phyloP scores from a whole-genome alignment of 2,329 filamentous ascomycete genomes.

The Aspergillus sp. region DNA sequence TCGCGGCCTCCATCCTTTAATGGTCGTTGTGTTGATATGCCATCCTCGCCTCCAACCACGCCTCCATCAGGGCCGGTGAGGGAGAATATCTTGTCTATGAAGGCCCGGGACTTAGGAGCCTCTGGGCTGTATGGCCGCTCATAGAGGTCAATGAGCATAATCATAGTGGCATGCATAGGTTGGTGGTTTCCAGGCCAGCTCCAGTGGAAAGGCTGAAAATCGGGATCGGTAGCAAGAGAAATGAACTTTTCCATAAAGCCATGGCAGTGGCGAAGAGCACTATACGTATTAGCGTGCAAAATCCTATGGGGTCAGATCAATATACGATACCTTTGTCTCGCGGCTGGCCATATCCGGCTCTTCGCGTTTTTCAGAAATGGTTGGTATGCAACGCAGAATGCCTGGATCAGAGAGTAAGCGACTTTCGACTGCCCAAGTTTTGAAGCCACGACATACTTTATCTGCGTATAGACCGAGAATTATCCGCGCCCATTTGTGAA shows the following conservation, averaged over 20 bases:
- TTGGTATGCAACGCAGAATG: constrained; percentile 53
- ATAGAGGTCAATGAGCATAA: constrained; percentile 55
- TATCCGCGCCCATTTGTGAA: constrained; percentile 54
- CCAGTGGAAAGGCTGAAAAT: constrained; percentile 55
- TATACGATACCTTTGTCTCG: constrained; percentile 50
- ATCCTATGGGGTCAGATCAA: not conserved
- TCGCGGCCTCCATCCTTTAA: constrained; percentile 54
- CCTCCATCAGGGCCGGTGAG: constrained; percentile 51
- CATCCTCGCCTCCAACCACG: constrained; percentile 52
- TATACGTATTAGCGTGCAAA: constrained; percentile 21
- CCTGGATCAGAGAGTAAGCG: constrained; percentile 28
- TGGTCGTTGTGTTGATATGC: constrained; percentile 48
- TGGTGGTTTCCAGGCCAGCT: constrained; percentile 49
- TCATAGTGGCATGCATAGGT: constrained; percentile 41
- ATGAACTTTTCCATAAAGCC: constrained; percentile 56
- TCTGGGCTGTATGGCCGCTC: constrained; percentile 52
- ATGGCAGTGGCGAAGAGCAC: constrained; percentile 52
- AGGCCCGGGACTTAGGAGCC: constrained; percentile 49
- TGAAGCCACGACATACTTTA: constrained; percentile 35
- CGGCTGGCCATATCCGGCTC: constrained; percentile 52
- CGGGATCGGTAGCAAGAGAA: constrained; percentile 50
- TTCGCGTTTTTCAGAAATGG: constrained; percentile 54
- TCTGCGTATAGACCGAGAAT: constrained; percentile 51
- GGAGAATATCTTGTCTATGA: constrained; percentile 53
- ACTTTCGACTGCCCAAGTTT: not conserved